Base-by-base conservation (phyloP, 164 flowering plant species). In the Liriodendron chinense region DNA sequence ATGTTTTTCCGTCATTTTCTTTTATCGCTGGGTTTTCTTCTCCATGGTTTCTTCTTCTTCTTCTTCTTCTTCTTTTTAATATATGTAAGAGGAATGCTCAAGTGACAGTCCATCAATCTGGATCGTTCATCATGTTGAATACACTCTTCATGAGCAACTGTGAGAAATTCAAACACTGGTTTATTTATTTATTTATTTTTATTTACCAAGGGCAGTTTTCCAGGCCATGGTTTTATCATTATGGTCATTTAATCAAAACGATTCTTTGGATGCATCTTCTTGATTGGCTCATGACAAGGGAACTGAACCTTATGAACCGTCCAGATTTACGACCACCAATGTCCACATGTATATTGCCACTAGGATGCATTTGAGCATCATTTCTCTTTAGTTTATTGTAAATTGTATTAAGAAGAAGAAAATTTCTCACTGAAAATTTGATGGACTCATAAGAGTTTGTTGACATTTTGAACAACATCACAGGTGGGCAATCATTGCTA, bases 401-500 rank as follows among this genome's bases (percentile, higher is more conserved):
- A 34, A 34, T 34, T 34, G 43, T 34, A 34, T 34, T 34, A 34
- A 0, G 7, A 34, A 34, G 43, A 34, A 34, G 43, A 34, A 34
- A 34, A 3, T 3, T 3, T 34, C 43, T 34, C 7, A 34, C 43
- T 34, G 43, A 34, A 34, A 34, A 34, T 34, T 34, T 34, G 59
- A 74, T 49, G 50, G 23, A 14, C 28, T 74, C 49, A 28, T 50
- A 20, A 47, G 26, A 47, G 26, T 74, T 63, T 57, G 47, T 12
- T 25, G 49, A 25, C 70, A 14, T 49, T 68, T 76, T 64, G 25
- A 82, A 76, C 78, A 47, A 61, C 20, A 68, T 68, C 73, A 69
- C 81, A 96, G 99, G 98, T 96, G 99, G 98, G 49, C 86, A 28
- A 66, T 85, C 56, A 90, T 96, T 72, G 85, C 83, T 59, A 84